These are phyloP conservation scores for Lenwebbia sp. DNA, from an alignment of 345 rosid species.

Conservation along the genomic window DNA sequence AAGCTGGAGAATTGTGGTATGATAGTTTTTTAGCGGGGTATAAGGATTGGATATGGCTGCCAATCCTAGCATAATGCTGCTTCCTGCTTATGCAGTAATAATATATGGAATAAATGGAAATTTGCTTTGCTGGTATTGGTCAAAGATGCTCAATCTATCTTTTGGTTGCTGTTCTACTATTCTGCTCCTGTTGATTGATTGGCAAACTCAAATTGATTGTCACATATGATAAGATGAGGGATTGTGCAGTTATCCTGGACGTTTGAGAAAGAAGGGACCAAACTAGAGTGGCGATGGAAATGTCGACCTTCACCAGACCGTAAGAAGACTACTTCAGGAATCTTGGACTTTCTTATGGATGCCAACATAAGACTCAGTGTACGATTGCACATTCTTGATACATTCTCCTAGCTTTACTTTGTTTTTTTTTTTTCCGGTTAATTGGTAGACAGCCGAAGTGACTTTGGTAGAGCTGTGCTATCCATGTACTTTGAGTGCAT, in stretches of 20 bases:
- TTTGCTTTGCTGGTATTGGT: not conserved
- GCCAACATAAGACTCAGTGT: slow-evolving; percentile 77
- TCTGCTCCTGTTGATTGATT: not conserved
- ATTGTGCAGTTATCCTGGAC: slow-evolving; percentile 73
- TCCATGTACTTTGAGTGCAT: not conserved
- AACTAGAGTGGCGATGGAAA: slow-evolving; percentile 91
- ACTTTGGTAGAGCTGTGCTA: not conserved
- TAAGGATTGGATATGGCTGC: not conserved
- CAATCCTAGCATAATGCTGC: not conserved
- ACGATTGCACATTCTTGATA: not conserved
- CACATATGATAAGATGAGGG: not conserved
- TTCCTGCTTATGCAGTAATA: not conserved
- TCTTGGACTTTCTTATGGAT: slow-evolving; percentile 86
- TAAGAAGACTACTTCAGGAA: slow-evolving; percentile 36
- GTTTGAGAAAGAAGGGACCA: slow-evolving; percentile 82
- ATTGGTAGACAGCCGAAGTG: not conserved
- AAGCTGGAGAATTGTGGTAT: not conserved
- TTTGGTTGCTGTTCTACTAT: not conserved
- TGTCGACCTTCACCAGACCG: slow-evolving; percentile 42
- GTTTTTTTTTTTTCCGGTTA: not conserved
- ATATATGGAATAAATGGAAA: not conserved
- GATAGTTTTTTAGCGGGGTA: not conserved
- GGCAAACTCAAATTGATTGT: not conserved
- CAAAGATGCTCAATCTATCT: not conserved
- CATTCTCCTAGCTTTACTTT: not conserved